These are phyloP conservation scores for Miscanthus lutarioriparius DNA, from an alignment of 176 grass and related monocot genomes.

Conservation along the genomic window DNA sequence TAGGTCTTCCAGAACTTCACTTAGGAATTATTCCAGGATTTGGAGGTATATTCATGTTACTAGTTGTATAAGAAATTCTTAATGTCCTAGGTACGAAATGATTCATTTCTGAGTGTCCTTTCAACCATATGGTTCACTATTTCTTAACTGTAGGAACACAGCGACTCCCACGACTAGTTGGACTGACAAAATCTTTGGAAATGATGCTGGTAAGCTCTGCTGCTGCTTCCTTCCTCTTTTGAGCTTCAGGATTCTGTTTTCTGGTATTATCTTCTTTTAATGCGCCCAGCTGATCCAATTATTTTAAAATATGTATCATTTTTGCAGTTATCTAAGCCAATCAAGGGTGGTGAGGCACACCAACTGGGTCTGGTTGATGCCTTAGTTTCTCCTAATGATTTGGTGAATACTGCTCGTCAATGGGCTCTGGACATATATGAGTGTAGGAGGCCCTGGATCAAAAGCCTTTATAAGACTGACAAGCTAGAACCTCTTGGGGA, in stretches of 20 bases:
- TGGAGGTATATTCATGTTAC: constrained; percentile 65
- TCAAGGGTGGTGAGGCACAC: constrained; percentile 77
- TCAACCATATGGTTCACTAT: constrained; percentile 7
- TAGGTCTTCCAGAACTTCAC: constrained; percentile 88
- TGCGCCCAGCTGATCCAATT: not conserved
- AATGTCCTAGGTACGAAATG: too few relatives aligned
- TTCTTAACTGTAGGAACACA: constrained; percentile 78
- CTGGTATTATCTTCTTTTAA: not conserved
- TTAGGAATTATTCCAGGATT: constrained; percentile 88
- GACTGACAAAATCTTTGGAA: constrained; percentile 84
- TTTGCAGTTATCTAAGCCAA: constrained; percentile 79
- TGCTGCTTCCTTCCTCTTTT: not conserved
- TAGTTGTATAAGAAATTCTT: not conserved
- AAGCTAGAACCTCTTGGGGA: constrained; percentile 84
- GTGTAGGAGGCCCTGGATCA: constrained; percentile 71
- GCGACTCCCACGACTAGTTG: constrained; percentile 88
- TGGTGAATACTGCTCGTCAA: constrained; percentile 62
- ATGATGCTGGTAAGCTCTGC: constrained; percentile 81
- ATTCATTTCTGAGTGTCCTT: constrained; percentile 3
- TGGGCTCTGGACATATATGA: constrained; percentile 90
- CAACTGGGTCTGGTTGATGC: constrained; percentile 78
- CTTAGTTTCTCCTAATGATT: constrained; percentile 75
- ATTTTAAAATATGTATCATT: not conserved
- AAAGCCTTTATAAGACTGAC: constrained; percentile 87
- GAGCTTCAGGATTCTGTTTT: not conserved